Evolutionary conservation across 305 asterid species (phyloP).

Genomic region (Coffea humblotiana): DNA sequence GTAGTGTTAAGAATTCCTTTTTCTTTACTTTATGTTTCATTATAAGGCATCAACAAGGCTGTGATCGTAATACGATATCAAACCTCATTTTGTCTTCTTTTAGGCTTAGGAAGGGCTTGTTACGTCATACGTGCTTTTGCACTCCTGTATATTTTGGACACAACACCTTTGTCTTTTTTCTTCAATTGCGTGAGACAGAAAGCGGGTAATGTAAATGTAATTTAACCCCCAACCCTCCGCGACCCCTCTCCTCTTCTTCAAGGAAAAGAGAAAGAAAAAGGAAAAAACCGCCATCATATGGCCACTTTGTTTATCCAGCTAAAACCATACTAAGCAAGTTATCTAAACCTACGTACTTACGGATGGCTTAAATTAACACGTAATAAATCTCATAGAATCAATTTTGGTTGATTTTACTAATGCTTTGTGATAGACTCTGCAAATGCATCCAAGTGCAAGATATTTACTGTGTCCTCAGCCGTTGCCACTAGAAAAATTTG

Average conservation of each 20-base stretch:
- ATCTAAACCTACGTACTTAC: neutral
- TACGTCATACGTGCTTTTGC: neutral
- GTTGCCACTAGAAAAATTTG: neutral
- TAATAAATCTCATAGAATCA: neutral
- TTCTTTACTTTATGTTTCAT: slow-evolving; percentile 9
- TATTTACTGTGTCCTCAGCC: neutral
- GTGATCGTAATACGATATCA: neutral
- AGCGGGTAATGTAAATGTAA: neutral
- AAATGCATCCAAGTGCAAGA: neutral
- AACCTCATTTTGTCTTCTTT: slow-evolving; percentile 12
- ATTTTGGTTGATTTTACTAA: neutral
- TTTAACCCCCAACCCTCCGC: too few species aligned
- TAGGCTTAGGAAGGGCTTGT: neutral
- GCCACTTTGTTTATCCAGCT: slow-evolving; percentile 1
- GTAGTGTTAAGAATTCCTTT: neutral
- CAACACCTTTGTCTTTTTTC: slow-evolving; percentile 7
- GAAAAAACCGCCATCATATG: neutral
- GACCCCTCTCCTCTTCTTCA: too few species aligned
- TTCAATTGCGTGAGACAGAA: slow-evolving; percentile 4
- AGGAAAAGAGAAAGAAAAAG: too few species aligned
- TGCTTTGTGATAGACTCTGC: neutral
- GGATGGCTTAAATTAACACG: neutral
- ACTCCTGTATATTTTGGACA: neutral
- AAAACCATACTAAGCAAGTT: slow-evolving; percentile 4
- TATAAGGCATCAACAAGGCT: slow-evolving; percentile 3